Conservation (phyloP, 2,329 filamentous ascomycete genomes). For the Dothistroma septosporum region DNA sequence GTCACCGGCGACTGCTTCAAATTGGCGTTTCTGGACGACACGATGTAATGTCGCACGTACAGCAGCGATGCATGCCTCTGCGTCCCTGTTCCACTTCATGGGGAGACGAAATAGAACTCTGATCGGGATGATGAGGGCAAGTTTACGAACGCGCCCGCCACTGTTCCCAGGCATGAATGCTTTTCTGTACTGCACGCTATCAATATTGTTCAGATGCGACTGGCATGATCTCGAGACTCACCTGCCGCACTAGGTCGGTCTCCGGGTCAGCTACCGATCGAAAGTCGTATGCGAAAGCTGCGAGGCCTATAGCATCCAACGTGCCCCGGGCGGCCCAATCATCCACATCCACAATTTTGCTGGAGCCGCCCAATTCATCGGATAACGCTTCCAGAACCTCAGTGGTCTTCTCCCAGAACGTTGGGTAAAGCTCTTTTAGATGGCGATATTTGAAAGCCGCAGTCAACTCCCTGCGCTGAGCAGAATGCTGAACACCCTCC, state of each 20-base stretch:
- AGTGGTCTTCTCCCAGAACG: constrained; percentile 10
- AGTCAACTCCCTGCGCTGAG: constrained; percentile 46
- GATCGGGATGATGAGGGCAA: neutral
- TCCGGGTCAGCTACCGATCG: neutral
- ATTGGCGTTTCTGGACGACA: neutral
- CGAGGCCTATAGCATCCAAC: constrained; percentile 63
- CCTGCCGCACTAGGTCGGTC: neutral
- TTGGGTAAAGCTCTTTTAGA: constrained; percentile 45
- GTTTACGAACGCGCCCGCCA: neutral
- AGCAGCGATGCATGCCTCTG: neutral
- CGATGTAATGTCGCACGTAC: neutral
- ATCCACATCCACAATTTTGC: constrained; percentile 38
- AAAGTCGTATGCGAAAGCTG: constrained; percentile 54
- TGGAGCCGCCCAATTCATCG: constrained; percentile 1
- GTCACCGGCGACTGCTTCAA: neutral
- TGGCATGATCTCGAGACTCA: neutral
- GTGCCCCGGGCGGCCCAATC: constrained; percentile 49
- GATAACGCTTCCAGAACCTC: constrained; percentile 32
- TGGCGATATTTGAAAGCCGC: constrained; percentile 48
- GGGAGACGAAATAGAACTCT: neutral
- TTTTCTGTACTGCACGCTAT: neutral
- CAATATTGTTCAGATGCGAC: neutral
- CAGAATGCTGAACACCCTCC: constrained; percentile 82
- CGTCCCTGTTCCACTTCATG: neutral
- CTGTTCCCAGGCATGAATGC: neutral